These are phyloP conservation scores for Drechslerella coelobrocha DNA, from an alignment of 2,329 filamentous ascomycete genomes.

Conservation along the genomic window DNA sequence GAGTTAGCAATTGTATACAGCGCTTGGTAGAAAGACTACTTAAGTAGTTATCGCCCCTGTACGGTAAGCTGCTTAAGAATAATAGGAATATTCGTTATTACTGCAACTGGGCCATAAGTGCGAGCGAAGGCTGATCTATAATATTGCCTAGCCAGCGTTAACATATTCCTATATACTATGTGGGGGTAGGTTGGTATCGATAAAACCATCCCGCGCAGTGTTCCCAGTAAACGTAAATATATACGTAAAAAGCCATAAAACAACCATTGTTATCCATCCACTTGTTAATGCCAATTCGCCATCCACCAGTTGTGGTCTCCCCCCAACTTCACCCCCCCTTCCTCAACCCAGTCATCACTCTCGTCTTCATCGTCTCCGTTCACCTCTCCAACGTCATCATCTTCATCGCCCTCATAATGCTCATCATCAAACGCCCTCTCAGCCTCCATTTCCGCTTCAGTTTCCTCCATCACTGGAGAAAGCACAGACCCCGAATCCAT, in stretches of 20 bases:
- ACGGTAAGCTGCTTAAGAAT: no score
- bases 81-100: no score
- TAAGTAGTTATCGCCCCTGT: no score
- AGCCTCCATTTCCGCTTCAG: conserved; percentile 7
- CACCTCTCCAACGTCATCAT: conserved; percentile 5
- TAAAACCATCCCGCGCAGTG: conserved; percentile 47
- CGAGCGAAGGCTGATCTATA: no score
- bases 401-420: neutral
- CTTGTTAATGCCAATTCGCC: neutral
- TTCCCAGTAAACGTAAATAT: neutral
- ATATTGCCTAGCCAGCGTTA: conserved; percentile 22
- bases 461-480: conserved; percentile 19
- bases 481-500: no score
- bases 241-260: neutral
- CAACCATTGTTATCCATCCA: neutral
- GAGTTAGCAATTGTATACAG: neutral
- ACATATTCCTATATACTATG: neutral
- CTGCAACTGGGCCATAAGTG: no score
- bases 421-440: neutral
- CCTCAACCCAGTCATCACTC: neutral
- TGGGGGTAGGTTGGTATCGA: conserved; percentile 50
- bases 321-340: conserved; percentile 21
- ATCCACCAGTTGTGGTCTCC: conserved; percentile 24
- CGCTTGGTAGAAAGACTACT: no score
- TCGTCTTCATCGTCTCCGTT: neutral